phyloP scores from a whole-genome alignment of 208 protist genomes.

The Leishmania guyanensis region DNA sequence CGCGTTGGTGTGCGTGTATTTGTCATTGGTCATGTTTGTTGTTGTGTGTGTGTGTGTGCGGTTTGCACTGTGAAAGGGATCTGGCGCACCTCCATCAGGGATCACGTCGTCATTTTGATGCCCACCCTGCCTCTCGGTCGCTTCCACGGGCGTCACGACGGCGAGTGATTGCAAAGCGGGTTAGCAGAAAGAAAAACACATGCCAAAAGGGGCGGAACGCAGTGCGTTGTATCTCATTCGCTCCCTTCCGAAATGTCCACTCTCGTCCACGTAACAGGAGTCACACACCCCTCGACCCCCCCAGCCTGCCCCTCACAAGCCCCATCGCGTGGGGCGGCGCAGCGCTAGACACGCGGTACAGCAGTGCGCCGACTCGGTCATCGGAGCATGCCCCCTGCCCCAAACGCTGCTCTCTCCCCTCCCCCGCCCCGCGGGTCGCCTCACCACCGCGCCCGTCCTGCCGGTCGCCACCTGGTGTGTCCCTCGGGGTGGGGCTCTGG shows the following conservation, averaged over 20 bases:
- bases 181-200: neutral
- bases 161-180: neutral
- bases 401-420: no score
- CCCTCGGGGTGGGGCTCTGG: no score
- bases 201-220: neutral
- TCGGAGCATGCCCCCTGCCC: neutral
- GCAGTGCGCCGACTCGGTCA: neutral
- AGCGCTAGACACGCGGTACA: neutral
- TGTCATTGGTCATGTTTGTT: neutral
- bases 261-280: neutral
- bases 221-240: neutral
- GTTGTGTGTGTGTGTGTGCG: neutral
- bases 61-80: neutral
- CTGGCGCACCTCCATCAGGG: neutral
- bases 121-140: neutral
- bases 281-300: neutral
- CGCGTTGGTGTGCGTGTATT: neutral
- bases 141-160: neutral
- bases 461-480: no score
- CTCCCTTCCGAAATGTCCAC: neutral
- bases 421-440: no score
- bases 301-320: neutral
- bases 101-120: no score
- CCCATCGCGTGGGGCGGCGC: neutral
- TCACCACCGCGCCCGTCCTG: no score